Percentiles rank a stretch among this genome's conserved stretches.
Evolutionary conservation across 306 rosid genomes (phyloP).

Genomic region (Chamaecrista fasciculata): DNA sequence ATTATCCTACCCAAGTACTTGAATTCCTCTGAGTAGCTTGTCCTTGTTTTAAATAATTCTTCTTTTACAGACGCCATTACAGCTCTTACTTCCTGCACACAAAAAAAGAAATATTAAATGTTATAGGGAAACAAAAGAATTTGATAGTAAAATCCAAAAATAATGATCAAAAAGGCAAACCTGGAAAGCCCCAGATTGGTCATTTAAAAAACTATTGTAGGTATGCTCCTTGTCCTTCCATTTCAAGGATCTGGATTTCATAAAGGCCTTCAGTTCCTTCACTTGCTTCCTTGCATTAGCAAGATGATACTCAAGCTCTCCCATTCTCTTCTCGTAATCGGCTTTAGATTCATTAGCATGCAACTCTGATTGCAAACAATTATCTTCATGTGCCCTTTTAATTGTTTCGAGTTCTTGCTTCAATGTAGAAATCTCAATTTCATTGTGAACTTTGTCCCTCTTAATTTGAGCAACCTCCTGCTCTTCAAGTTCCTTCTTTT

Average conservation of each 20-base stretch:
- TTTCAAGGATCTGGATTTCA: constrained; percentile 68
- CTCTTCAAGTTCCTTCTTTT: constrained; percentile 75
- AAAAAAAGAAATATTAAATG: constrained; percentile 25
- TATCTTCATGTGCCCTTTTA: constrained; percentile 58
- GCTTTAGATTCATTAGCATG: constrained; percentile 61
- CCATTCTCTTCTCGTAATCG: constrained; percentile 56
- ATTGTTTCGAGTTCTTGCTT: constrained; percentile 63
- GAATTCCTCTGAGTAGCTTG: constrained; percentile 62
- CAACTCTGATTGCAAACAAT: constrained; percentile 54
- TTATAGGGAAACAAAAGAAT: constrained; percentile 21
- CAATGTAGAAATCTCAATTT: constrained; percentile 57
- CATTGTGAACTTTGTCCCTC: constrained; percentile 60
- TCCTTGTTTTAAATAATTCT: constrained; percentile 64
- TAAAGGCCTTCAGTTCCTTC: constrained; percentile 68
- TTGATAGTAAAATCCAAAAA: constrained; percentile 11
- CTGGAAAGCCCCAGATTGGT: constrained; percentile 65
- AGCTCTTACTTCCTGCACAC: constrained; percentile 57
- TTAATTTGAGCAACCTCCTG: constrained; percentile 62
- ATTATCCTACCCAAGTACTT: constrained; percentile 66
- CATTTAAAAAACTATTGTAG: constrained; percentile 52
- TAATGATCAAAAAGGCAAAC: constrained; percentile 42
- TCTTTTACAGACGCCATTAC: constrained; percentile 61
- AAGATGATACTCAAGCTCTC: constrained; percentile 53
- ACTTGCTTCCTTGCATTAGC: constrained; percentile 61
- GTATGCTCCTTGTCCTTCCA: constrained; percentile 78